Conservation (phyloP, 495 filamentous ascomycete species). For the Neurospora sp. region DNA sequence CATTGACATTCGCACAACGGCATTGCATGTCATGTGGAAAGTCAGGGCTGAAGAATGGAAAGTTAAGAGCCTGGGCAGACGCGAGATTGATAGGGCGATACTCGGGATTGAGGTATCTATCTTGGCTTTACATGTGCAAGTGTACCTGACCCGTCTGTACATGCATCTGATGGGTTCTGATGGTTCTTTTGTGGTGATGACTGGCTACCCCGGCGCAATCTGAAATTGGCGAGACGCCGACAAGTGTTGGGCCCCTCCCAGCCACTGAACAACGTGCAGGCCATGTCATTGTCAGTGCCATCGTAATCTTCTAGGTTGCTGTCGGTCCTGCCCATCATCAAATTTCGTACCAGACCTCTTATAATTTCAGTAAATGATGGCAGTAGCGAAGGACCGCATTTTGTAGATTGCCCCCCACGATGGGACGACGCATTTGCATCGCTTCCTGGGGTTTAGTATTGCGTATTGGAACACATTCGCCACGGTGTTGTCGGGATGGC, state of each 20-base stretch:
- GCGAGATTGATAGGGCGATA: neutral
- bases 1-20: slow-evolving; percentile 3
- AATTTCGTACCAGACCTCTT: neutral
- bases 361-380: neutral
- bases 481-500: neutral
- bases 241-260: neutral
- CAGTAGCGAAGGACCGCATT: neutral
- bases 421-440: neutral
- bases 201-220: neutral
- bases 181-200: neutral
- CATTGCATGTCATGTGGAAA: neutral
- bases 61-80: neutral
- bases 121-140: neutral
- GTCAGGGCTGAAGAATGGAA: neutral
- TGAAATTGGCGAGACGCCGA: neutral
- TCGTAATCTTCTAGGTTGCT: neutral
- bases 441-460: neutral
- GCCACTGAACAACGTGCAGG: neutral
- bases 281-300: neutral
- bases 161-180: neutral
- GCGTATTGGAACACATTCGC: neutral
- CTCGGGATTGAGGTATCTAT: neutral
- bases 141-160: neutral
- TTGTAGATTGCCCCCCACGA: neutral
- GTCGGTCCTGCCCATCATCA: neutral